Evolutionary conservation across 2,329 filamentous ascomycete species (phyloP).

Genomic region (Ceratocystis lukuohia): DNA sequence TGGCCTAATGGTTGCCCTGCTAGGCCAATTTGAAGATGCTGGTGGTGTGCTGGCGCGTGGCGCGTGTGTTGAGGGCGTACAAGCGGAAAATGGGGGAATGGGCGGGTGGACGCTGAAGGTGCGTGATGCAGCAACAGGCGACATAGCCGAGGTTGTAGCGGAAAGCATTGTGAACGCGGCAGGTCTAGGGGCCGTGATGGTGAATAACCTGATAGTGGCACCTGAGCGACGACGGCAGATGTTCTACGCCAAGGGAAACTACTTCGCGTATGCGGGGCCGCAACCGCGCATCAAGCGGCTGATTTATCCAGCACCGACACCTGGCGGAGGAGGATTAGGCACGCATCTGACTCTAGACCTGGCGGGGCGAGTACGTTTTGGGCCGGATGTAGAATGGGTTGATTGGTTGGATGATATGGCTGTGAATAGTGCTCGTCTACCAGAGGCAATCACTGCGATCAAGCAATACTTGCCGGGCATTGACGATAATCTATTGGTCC

Average conservation of each 20-base stretch:
- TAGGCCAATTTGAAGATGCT: conserved; percentile 60
- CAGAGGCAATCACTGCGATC: conserved; percentile 60
- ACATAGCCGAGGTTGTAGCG: conserved; percentile 49
- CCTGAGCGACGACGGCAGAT: conserved; percentile 45
- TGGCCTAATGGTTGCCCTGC: conserved; percentile 65
- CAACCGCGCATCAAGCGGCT: conserved; percentile 54
- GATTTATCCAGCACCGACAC: conserved; percentile 75
- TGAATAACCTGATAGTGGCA: conserved; percentile 68
- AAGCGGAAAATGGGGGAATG: conserved; percentile 34
- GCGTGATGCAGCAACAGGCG: conserved; percentile 32
- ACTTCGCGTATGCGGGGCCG: conserved; percentile 68
- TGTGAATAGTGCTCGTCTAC: conserved; percentile 49
- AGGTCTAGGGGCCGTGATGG: conserved; percentile 59
- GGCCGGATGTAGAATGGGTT: conserved; percentile 92
- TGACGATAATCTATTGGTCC: conserved; percentile 48
- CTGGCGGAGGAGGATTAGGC: conserved; percentile 71
- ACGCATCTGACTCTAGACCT: conserved; percentile 91
- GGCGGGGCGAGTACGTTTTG: conserved; percentile 71
- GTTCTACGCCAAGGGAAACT: conserved; percentile 87
- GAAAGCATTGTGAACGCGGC: conserved; percentile 76
- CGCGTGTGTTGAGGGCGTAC: conserved; percentile 49
- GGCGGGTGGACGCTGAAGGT: conserved; percentile 58
- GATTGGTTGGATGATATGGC: conserved; percentile 54
- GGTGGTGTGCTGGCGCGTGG: conserved; percentile 63
- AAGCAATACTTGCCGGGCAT: conserved; percentile 63